Base-by-base conservation (phyloP, 1,284 basidiomycete species). In the Cutaneotrichosporon sp. region DNA sequence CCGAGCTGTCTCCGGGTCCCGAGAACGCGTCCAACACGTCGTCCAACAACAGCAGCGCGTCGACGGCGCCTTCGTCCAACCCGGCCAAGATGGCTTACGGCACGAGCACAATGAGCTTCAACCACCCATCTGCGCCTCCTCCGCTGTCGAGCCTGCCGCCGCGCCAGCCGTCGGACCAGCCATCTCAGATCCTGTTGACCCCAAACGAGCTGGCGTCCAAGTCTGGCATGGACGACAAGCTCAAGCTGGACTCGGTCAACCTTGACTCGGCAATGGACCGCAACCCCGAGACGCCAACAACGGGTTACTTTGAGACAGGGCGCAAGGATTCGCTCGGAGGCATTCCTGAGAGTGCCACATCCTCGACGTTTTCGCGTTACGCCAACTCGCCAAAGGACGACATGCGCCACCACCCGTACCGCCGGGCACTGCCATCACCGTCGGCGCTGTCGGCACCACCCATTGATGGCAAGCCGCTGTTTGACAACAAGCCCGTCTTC, bases 151-250 rank as follows among this genome's bases (percentile, higher is more conserved):
- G 60, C 15, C 59, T 73, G 8, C 69, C 67, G 0, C 46, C 57
- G 18, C 61, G 69, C 15, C 63, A 67, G 34, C 50, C 64, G 17
- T 64, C 65, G 8, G 66, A 67, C 46, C 57, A 65, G 46, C 55
- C 55, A 4, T 62, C 64, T 8, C 66, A 69, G 39, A 62, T 70
- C 51, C 62, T 73, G 50, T 58, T 73, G 13, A 73, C 71, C 3
- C 71, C 71, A 15, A 58, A 66, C 41, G 70, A 73, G 8, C 45
- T 61, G 26, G 56, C 57, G 17, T 43, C 51, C 12, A 59, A 62
- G 47, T 59, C 60, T 34, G 51, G 53, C 45, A 47, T n/a, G 18
- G 48, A 23, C 30, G 21, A 39, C 42, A 52, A 37, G 41, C 26
- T 34, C 43, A 52, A 39, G 38, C 22, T 41, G 43, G 45, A 51